Percentiles rank a stretch among this genome's conserved stretches.
These are phyloP conservation scores for Aspergillus sclerotioniger DNA, from an alignment of 495 filamentous ascomycete genomes.

Conservation along the genomic window DNA sequence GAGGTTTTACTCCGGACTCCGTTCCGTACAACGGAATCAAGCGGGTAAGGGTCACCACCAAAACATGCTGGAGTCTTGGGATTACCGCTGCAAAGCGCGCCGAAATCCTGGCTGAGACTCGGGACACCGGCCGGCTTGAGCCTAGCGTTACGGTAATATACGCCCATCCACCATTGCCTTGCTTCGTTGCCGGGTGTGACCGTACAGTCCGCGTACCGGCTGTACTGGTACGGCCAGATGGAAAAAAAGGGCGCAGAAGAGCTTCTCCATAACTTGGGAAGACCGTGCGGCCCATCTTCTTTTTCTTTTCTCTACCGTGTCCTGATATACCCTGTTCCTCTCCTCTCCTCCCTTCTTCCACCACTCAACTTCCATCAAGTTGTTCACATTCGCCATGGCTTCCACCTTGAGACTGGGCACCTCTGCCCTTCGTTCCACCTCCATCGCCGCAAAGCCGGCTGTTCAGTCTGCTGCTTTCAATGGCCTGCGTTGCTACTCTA, in stretches of 20 bases:
- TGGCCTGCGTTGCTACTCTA: slow-evolving; percentile 83
- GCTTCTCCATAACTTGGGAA: slow-evolving; percentile 18
- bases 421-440: slow-evolving; percentile 70
- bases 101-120: slow-evolving; percentile 11
- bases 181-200: slow-evolving; percentile 23
- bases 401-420: slow-evolving; percentile 73
- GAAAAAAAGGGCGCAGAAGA: slow-evolving; percentile 36
- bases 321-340: slow-evolving; percentile 4
- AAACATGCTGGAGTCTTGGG: not conserved
- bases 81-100: slow-evolving; percentile 10
- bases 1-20: slow-evolving; percentile 8
- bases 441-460: slow-evolving; percentile 58
- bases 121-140: slow-evolving; percentile 22
- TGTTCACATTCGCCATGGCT: slow-evolving; percentile 61
- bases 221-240: slow-evolving; percentile 39
- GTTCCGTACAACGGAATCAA: slow-evolving; percentile 21
- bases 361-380: slow-evolving; percentile 29
- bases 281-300: slow-evolving; percentile 22
- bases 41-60: slow-evolving; percentile 12
- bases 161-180: slow-evolving; percentile 13
- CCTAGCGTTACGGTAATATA: slow-evolving; percentile 23
- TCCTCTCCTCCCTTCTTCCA: slow-evolving; percentile 27
- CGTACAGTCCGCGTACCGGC: slow-evolving; percentile 35
- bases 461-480: slow-evolving; percentile 71
- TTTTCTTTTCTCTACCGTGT: slow-evolving; percentile 17